phyloP scores from a whole-genome alignment of 2,329 filamentous ascomycete genomes.

The Cordyceps fumosorosea region DNA sequence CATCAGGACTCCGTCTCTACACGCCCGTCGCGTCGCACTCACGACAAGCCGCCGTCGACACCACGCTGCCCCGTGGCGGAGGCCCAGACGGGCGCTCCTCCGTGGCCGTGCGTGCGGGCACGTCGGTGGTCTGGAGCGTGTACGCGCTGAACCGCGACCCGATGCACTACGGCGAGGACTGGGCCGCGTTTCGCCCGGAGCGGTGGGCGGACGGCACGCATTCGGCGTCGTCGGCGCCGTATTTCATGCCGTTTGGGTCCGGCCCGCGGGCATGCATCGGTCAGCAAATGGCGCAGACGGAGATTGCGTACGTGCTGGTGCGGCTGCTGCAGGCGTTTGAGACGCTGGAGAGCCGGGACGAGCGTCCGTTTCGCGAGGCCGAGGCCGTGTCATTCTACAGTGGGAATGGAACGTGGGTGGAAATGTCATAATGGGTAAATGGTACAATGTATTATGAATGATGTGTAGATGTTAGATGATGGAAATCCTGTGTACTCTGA shows the following conservation, averaged over 20 bases:
- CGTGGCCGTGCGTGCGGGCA: slow-evolving; percentile 42
- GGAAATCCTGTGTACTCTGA: neutral
- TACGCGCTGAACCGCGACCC: slow-evolving; percentile 11
- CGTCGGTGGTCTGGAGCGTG: slow-evolving; percentile 25
- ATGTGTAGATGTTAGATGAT: neutral
- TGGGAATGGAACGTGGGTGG: slow-evolving; percentile 1
- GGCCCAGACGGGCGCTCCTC: slow-evolving; percentile 41
- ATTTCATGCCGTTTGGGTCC: slow-evolving; percentile 11
- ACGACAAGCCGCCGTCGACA: slow-evolving; percentile 31
- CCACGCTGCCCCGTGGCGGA: slow-evolving; percentile 45
- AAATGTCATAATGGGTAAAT: neutral
- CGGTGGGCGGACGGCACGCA: neutral
- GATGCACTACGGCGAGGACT: slow-evolving; percentile 8
- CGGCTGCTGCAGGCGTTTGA: slow-evolving; percentile 4
- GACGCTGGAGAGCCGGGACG: neutral
- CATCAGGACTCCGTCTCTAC: slow-evolving; percentile 6
- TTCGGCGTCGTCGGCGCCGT: neutral
- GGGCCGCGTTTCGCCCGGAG: slow-evolving; percentile 8
- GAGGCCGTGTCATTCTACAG: slow-evolving; percentile 10
- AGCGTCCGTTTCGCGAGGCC: slow-evolving; percentile 5
- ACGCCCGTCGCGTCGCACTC: slow-evolving; percentile 30
- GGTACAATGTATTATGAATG: neutral
- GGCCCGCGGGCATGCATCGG: slow-evolving; percentile 11
- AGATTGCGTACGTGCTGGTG: slow-evolving; percentile 9
- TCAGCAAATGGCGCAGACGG: slow-evolving; percentile 10